Percentiles rank a stretch among this genome's conserved stretches.
Conservation (phyloP, 352 stramenopile species). For the Globisporangium paddicum region DNA sequence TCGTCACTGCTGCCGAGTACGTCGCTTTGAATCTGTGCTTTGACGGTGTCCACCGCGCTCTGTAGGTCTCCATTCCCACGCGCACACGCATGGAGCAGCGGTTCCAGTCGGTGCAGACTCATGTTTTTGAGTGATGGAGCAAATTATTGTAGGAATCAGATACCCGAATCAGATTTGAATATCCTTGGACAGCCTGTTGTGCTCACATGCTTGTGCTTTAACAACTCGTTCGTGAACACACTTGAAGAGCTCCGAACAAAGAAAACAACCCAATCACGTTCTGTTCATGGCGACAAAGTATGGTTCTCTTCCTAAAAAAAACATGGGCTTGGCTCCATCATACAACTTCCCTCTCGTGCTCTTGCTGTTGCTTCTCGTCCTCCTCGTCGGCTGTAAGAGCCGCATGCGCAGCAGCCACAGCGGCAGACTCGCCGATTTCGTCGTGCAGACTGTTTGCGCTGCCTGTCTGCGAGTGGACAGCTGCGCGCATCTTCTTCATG, state of each 20-base stretch:
- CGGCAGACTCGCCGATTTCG: neutral
- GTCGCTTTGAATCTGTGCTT: neutral
- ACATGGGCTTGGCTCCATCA: neutral
- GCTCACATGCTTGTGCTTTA: no score
- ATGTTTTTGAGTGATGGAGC: neutral
- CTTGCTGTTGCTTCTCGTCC: neutral
- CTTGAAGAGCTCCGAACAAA: neutral
- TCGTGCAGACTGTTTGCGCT: neutral
- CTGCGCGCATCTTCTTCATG: conserved; percentile 45
- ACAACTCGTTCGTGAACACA: no score
- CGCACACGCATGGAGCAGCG: neutral
- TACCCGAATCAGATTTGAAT: neutral
- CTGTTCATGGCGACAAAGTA: neutral
- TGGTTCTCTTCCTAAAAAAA: neutral
- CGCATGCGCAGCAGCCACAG: neutral
- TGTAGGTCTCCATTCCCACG: neutral
- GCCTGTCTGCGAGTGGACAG: neutral
- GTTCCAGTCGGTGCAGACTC: neutral
- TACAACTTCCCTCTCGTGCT: conserved; percentile 4
- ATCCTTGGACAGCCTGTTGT: no score
- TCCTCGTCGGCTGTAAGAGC: neutral
- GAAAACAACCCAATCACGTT: neutral
- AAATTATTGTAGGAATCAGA: conserved; percentile 1
- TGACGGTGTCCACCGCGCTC: neutral
- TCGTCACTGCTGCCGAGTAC: conserved; percentile 4